A percentile compares a stretch with the other conserved stretches of the same genome.
Evolutionary conservation across 305 asterid genomes (phyloP).

Genomic region (Fraxinus baroniana): DNA sequence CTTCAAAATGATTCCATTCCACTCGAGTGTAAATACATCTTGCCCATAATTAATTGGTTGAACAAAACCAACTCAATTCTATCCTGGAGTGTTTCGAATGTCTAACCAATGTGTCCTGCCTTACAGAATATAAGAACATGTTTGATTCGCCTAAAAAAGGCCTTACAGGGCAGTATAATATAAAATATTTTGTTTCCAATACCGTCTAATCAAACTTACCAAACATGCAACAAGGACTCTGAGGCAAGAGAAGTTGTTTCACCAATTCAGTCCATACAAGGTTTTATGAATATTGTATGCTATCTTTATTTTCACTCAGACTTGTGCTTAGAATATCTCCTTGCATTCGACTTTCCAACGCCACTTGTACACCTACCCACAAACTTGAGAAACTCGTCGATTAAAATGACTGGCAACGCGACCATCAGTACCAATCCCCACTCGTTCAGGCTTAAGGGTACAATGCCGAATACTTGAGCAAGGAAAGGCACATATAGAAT

Average conservation of each 20-base stretch:
- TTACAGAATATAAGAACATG: too few species aligned
- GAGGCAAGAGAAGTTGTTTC: not conserved
- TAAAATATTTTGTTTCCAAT: not conserved
- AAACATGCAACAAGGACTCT: not conserved
- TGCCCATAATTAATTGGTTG: too few species aligned
- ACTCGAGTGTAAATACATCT: too few species aligned
- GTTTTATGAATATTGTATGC: not conserved
- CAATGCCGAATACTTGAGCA: conserved; percentile 82
- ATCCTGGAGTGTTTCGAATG: too few species aligned
- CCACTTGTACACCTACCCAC: conserved; percentile 74
- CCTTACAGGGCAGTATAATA: too few species aligned
- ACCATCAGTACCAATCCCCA: conserved; percentile 84
- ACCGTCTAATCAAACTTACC: not conserved
- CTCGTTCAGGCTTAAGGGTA: conserved; percentile 80
- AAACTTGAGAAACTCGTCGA: conserved; percentile 83
- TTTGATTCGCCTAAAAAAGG: too few species aligned
- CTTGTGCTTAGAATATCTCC: conserved; percentile 51
- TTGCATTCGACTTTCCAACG: conserved; percentile 22
- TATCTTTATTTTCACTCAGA: conserved; percentile 36
- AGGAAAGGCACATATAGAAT: conserved; percentile 93
- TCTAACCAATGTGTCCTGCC: too few species aligned
- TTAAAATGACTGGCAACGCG: conserved; percentile 77
- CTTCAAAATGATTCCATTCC: too few species aligned
- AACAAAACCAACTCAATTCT: too few species aligned
- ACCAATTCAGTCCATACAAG: not conserved